phyloP scores from a whole-genome alignment of 164 flowering plant genomes.

The Aristolochia californica region DNA sequence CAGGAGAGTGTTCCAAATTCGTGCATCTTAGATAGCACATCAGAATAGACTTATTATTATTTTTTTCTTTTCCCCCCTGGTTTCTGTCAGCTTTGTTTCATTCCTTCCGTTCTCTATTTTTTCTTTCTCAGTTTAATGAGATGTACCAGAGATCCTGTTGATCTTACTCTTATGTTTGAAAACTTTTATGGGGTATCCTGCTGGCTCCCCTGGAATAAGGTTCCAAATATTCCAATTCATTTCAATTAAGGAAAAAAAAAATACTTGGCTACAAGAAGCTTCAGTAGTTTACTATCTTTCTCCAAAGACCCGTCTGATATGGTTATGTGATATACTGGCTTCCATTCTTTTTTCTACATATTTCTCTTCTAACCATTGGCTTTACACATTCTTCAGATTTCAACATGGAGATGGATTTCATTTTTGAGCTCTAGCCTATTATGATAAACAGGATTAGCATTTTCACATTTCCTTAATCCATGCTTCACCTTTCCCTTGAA shows the following conservation, averaged over 20 bases:
- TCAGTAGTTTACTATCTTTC: too few relatives aligned
- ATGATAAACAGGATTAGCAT: too few relatives aligned
- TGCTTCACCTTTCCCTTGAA: too few relatives aligned
- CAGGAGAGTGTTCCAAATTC: conserved; percentile 27
- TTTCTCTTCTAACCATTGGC: too few relatives aligned
- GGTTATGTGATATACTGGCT: too few relatives aligned
- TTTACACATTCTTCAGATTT: too few relatives aligned
- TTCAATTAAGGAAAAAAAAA: conserved; percentile 1
- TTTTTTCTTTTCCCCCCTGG: conserved; percentile 12
- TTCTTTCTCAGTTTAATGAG: conserved; percentile 11
- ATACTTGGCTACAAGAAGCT: too few relatives aligned
- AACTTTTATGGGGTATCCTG: conserved; percentile 25
- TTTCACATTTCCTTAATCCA: too few relatives aligned
- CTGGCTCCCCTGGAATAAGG: conserved; percentile 28
- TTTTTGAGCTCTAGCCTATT: too few relatives aligned
- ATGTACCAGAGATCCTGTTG: conserved; percentile 32
- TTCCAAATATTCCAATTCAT: conserved; percentile 18
- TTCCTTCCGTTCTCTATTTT: conserved; percentile 13
- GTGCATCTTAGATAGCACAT: conserved; percentile 28
- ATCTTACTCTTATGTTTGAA: conserved; percentile 34
- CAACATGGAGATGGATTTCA: too few relatives aligned
- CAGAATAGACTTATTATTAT: conserved; percentile 7
- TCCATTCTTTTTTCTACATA: too few relatives aligned
- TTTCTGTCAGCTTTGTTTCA: conserved; percentile 18
- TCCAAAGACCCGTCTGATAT: too few relatives aligned